These are phyloP conservation scores for Nepenthes mirabilis DNA, from an alignment of 148 eudicot species.

Conservation along the genomic window DNA sequence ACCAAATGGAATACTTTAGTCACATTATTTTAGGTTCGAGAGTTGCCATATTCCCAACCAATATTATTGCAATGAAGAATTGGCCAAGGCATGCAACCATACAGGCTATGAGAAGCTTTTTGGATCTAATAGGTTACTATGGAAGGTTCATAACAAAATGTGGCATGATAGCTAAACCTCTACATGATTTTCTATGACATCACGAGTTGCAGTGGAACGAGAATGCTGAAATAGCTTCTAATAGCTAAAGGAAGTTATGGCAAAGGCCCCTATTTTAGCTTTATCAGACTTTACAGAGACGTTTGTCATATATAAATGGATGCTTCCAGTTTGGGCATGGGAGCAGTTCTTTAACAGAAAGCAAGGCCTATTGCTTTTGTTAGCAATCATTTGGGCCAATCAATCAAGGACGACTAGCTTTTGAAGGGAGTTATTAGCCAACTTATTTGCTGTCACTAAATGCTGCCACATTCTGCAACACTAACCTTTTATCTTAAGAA, in stretches of 20 bases:
- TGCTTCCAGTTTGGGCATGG: background rate
- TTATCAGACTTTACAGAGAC: background rate
- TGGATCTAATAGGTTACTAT: conserved; percentile 4
- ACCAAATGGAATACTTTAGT: background rate
- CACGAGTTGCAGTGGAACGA: background rate
- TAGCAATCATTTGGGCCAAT: background rate
- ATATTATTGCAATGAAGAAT: background rate
- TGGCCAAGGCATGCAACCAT: background rate
- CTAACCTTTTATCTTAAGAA: background rate
- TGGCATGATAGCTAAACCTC: background rate
- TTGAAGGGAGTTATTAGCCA: conserved; percentile 1
- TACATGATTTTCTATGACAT: background rate
- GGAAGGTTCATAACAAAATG: background rate
- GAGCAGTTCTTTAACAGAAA: background rate
- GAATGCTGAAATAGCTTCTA: background rate
- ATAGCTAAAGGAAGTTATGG: background rate
- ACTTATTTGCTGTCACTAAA: background rate
- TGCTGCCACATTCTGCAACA: background rate
- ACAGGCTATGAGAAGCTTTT: background rate
- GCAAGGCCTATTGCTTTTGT: conserved; percentile 1
- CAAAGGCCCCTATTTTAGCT: background rate
- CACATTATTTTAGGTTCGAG: background rate
- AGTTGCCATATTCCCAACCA: background rate
- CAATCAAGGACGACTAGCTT: background rate
- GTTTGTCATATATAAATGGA: conserved; percentile 1